These are phyloP conservation scores for Wickerhamiella spandovensis DNA, from an alignment of 805 yeast genomes.

Conservation along the genomic window DNA sequence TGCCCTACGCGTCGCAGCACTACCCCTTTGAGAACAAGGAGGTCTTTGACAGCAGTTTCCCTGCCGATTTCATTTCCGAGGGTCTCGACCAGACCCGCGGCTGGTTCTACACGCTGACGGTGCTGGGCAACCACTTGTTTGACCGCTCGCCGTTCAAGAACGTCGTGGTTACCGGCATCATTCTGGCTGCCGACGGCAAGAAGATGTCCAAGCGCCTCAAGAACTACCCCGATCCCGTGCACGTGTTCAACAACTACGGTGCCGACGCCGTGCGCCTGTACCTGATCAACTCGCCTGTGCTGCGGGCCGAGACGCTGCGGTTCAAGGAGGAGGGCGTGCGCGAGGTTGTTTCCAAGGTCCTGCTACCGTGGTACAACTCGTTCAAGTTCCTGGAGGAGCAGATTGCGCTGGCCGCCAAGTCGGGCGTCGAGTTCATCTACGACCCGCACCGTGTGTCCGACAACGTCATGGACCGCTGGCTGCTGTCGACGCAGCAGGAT, in stretches of 20 bases:
- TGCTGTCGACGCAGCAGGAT: slow-evolving; percentile 90
- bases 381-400: slow-evolving; percentile 94
- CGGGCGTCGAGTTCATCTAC: slow-evolving; percentile 56
- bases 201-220: slow-evolving; percentile 98
- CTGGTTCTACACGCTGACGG: slow-evolving; percentile 96
- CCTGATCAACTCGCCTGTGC: slow-evolving; percentile 92
- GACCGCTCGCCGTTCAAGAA: slow-evolving; percentile 87
- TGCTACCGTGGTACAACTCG: slow-evolving; percentile 98
- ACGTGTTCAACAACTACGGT: slow-evolving; percentile 77
- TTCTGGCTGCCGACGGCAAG: slow-evolving; percentile 94
- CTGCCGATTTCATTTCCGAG: slow-evolving; percentile 95
- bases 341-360: slow-evolving; percentile 90
- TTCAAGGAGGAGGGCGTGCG: slow-evolving; percentile 98
- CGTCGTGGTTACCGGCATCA: slow-evolving; percentile 92
- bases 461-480: slow-evolving; percentile 97
- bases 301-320: slow-evolving; percentile 90
- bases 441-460: slow-evolving; percentile 50
- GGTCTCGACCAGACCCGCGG: slow-evolving; percentile 99
- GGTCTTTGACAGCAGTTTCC: slow-evolving; percentile 60
- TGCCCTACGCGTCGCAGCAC: slow-evolving; percentile 96
- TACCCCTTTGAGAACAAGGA: slow-evolving; percentile 88
- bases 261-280: slow-evolving; percentile 96
- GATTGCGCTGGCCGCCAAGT: slow-evolving; percentile 70
- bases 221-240: slow-evolving; percentile 91
- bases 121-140: slow-evolving; percentile 88